phyloP scores from a whole-genome alignment of 257 asterid species.

The Solanum ahanhuiri region DNA sequence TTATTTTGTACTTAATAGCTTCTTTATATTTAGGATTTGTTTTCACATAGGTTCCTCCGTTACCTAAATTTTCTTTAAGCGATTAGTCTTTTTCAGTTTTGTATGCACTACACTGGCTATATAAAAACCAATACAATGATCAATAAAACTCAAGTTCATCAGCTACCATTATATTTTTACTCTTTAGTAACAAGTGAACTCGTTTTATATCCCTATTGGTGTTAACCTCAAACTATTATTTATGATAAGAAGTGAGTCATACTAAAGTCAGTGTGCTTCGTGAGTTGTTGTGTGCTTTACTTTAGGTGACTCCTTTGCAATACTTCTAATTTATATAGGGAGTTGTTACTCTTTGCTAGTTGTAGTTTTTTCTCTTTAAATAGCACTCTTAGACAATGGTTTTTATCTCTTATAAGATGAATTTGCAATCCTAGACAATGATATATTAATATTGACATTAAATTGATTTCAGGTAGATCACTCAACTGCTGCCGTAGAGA shows the following conservation, averaged over 20 bases:
- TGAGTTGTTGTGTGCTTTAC: background rate
- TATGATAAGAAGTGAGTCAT: background rate
- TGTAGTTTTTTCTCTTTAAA: background rate
- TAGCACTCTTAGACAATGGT: background rate
- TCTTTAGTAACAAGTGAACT: background rate
- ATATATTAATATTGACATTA: background rate
- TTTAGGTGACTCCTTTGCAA: background rate
- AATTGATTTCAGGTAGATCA: conserved; percentile 26
- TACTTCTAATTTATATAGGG: background rate
- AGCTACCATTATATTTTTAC: background rate
- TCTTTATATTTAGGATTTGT: background rate
- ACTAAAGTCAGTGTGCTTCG: background rate
- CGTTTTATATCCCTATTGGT: background rate
- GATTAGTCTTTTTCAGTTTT: background rate
- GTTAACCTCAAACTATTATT: background rate
- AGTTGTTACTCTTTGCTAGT: background rate
- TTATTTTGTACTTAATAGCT: no score
- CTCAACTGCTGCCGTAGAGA: conserved; percentile 49
- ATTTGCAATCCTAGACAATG: background rate
- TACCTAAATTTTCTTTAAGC: background rate
- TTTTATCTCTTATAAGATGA: background rate
- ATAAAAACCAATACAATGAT: background rate
- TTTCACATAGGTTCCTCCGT: background rate
- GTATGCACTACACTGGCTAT: background rate
- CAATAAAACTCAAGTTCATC: background rate